phyloP scores from a whole-genome alignment of 176 grass and related monocot genomes.

The Alloteropsis semialata region DNA sequence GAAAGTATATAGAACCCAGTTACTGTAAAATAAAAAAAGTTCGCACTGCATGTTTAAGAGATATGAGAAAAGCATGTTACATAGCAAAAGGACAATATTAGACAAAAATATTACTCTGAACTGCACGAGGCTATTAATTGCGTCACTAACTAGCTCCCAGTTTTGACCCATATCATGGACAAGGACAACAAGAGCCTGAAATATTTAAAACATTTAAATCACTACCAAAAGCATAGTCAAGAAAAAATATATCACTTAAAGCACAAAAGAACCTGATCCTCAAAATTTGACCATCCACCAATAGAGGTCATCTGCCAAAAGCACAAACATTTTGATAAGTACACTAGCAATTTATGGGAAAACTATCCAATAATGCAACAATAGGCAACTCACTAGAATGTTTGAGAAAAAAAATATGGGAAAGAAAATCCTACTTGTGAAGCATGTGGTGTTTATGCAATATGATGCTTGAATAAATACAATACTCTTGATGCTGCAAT shows the following conservation, averaged over 20 bases:
- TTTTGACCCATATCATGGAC: conserved; percentile 99
- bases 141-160: conserved; percentile 92
- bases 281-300: conserved; percentile 86
- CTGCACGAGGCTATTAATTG: conserved; percentile 80
- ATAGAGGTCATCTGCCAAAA: conserved; percentile 61
- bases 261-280: conserved; percentile 79
- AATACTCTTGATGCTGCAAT: conserved; percentile 10
- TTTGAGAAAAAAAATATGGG: neutral
- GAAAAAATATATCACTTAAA: conserved; percentile 21
- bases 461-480: conserved; percentile 23
- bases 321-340: conserved; percentile 24
- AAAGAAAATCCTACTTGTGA: neutral
- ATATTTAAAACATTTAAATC: conserved; percentile 29
- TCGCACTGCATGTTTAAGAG: neutral
- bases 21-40: conserved; percentile 17
- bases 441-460: conserved; percentile 8
- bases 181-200: conserved; percentile 90
- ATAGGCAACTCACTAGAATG: neutral
- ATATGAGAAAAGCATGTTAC: conserved; percentile 8
- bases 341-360: neutral
- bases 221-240: conserved; percentile 24
- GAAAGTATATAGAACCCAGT: conserved; percentile 3
- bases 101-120: conserved; percentile 74
- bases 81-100: neutral
- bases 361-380: neutral